Evolutionary conservation across 805 yeast species (phyloP), one percentile per base, ranked within the genome.

Genomic region (Yamadazyma sp.): DNA sequence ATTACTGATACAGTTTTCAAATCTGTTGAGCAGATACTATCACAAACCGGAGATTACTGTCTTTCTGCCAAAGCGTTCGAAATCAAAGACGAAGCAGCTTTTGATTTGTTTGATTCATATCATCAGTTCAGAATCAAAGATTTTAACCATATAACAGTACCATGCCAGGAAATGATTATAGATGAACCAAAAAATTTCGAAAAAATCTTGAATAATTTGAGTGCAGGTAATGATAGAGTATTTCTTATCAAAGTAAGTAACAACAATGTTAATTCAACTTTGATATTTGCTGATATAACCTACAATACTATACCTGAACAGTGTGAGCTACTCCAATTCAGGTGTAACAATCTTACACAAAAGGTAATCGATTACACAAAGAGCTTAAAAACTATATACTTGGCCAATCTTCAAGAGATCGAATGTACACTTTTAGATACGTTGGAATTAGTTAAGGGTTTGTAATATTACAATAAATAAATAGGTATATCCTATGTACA

Each of bases 101-200:
- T 19, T 31, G 48, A 44, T 25, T 22, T 40, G 13, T 38, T 44
- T 23, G 48, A 44, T 28, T 33, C 44, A 27, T 18, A 13, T n/a
- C 30, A 7, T 17, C 14, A 7, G 19, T 27, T n/a, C n/a, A n/a
- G n/a, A n/a, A n/a, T n/a, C n/a, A n/a, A n/a, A n/a, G n/a, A 20
- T 20, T 31, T 31, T 20, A 22, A 23, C 13, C 16, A 16, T 13
- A 4, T 10, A 8, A 15, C 24, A 2, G 20, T 35, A 2, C 38
- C 38, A 10, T 18, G 47, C 20, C 48, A 44, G 26, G 25, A 29
- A 2, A 44, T 44, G 48, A 20, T 40, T 7, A 26, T 43, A 1
- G 47, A 43, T 36, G 44, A 40, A 5, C 37, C 39, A 11, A 16
- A 25, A 6, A 43, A 35, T 23, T 40, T 40, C 26, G 22, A 38